phyloP scores from a whole-genome alignment of 495 filamentous ascomycete genomes.

The Mytilinidion resinicola region DNA sequence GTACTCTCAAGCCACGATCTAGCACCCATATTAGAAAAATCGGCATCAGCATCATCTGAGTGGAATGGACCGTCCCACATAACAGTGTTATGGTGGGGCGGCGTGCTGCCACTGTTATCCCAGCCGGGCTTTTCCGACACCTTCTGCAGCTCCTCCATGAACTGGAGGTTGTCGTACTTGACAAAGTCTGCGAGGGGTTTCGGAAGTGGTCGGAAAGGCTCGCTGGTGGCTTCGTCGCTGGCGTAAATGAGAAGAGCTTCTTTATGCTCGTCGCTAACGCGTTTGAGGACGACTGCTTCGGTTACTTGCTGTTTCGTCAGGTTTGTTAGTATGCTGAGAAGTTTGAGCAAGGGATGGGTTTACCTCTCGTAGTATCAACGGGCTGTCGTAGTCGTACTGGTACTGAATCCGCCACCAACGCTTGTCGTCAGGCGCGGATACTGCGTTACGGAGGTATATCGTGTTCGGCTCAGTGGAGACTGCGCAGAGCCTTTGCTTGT shows the following conservation, averaged over 20 bases:
- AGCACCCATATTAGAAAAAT: conserved; percentile 1
- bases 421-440: background rate
- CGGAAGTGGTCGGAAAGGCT: background rate
- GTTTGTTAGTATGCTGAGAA: background rate
- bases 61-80: background rate
- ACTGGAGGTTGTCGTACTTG: conserved; percentile 14
- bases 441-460: conserved; percentile 15
- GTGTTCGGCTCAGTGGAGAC: conserved; percentile 17
- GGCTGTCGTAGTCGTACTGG: conserved; percentile 1
- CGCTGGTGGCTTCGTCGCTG: conserved; percentile 16
- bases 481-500: conserved; percentile 10
- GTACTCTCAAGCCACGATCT: conserved; percentile 4
- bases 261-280: conserved; percentile 14
- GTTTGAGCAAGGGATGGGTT: background rate
- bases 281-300: conserved; percentile 11
- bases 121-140: background rate
- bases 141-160: conserved; percentile 12
- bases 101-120: background rate
- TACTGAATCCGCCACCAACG: conserved; percentile 26
- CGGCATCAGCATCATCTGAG: background rate
- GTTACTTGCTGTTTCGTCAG: background rate
- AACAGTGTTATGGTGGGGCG: background rate
- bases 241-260: conserved; percentile 26
- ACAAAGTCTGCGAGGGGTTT: conserved; percentile 16
- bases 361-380: conserved; percentile 11